phyloP scores from a whole-genome alignment of 1,284 basidiomycete species.

The Sphaerobolus stellatus region DNA sequence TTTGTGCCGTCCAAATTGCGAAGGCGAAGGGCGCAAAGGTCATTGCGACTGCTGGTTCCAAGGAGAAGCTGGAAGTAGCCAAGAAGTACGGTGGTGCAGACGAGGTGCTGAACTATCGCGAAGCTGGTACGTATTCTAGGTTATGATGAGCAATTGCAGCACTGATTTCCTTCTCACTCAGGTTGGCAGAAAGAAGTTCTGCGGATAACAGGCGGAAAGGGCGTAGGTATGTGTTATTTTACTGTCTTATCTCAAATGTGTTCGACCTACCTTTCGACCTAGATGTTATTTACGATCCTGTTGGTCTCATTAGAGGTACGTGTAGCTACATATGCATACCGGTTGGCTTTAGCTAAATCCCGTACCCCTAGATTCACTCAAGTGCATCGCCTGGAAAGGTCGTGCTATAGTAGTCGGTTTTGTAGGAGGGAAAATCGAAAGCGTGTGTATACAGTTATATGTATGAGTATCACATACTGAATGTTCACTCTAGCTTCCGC shows the following conservation, averaged over 20 bases:
- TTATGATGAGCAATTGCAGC: neutral
- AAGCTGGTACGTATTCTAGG: constrained; percentile 36
- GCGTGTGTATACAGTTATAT: constrained; percentile 44
- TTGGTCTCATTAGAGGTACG: constrained; percentile 73
- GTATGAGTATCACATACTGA: constrained; percentile 5
- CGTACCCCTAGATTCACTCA: constrained; percentile 62
- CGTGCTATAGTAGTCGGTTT: constrained; percentile 91
- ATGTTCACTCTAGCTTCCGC: constrained; percentile 62
- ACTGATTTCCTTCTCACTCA: neutral
- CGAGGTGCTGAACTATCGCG: constrained; percentile 48
- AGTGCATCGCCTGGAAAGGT: constrained; percentile 94
- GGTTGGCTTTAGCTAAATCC: constrained; percentile 1
- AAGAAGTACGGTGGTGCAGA: constrained; percentile 68
- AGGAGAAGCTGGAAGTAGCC: constrained; percentile 66
- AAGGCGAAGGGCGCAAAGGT: constrained; percentile 74
- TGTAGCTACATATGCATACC: constrained; percentile 10
- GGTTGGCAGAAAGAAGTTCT: constrained; percentile 40
- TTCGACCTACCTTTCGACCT: constrained; percentile 8
- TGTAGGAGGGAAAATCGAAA: constrained; percentile 86
- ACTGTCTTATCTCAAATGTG: neutral
- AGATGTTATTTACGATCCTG: constrained; percentile 88
- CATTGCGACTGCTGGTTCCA: constrained; percentile 75
- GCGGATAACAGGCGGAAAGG: constrained; percentile 76
- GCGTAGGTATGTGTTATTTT: constrained; percentile 47
- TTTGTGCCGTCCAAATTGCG: constrained; percentile 87